A percentile compares a stretch with the other conserved stretches of the same genome.
These are phyloP conservation scores for Boletus bicolor DNA, from an alignment of 768 basidiomycete genomes.

Conservation along the genomic window DNA sequence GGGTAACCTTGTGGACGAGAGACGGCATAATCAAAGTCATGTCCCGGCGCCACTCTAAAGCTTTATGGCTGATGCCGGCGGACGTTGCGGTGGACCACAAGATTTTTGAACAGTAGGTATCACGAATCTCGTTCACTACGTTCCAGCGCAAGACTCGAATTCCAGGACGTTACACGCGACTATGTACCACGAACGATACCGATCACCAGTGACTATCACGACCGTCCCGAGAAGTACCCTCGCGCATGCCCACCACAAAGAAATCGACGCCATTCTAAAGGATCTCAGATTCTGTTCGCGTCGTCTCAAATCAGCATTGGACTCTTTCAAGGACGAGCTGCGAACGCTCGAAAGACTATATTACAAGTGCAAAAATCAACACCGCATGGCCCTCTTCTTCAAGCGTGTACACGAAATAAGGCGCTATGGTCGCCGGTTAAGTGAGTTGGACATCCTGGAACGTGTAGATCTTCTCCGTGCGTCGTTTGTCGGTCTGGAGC, in stretches of 20 bases:
- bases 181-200: slow-evolving; percentile 5
- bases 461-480: slow-evolving; percentile 26
- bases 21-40: no score
- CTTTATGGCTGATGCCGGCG: no score
- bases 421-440: slow-evolving; percentile 34
- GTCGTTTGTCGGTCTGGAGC: slow-evolving; percentile 27
- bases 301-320: slow-evolving; percentile 45
- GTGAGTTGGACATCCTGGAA: slow-evolving; percentile 16
- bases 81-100: not conserved
- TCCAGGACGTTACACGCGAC: no score
- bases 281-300: slow-evolving; percentile 54
- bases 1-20: not conserved
- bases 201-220: slow-evolving; percentile 5
- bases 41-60: no score
- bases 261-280: slow-evolving; percentile 59
- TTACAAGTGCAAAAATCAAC: slow-evolving; percentile 80
- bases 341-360: slow-evolving; percentile 63
- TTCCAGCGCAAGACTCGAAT: not conserved
- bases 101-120: not conserved
- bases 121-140: not conserved
- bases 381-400: slow-evolving; percentile 55
- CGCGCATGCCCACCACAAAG: slow-evolving; percentile 29
- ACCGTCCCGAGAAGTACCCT: slow-evolving; percentile 19
- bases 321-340: slow-evolving; percentile 28
- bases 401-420: slow-evolving; percentile 56